Percentiles rank a stretch among this genome's conserved stretches.
phyloP scores from a whole-genome alignment of 768 basidiomycete species.

The Lactarius psammicola region DNA sequence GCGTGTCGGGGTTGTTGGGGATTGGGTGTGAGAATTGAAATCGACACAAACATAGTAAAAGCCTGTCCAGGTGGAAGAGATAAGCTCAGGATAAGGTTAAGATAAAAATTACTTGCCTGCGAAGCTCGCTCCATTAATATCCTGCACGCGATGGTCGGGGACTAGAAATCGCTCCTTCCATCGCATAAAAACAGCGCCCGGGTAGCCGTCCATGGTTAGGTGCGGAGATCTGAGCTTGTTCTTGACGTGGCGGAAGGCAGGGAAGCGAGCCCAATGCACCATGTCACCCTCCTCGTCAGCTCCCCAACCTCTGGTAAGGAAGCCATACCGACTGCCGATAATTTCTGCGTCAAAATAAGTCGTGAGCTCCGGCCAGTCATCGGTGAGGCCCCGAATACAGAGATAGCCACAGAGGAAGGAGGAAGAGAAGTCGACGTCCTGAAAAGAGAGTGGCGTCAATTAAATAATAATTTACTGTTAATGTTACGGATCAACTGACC shows the following conservation, averaged over 20 bases:
- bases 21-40: conserved; percentile 62
- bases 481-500: conserved; percentile 49
- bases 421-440: conserved; percentile 88
- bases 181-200: conserved; percentile 88
- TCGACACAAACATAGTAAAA: conserved; percentile 97
- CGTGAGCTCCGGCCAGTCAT: conserved; percentile 93
- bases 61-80: conserved; percentile 44
- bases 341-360: conserved; percentile 98
- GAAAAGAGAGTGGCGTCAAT: conserved; percentile 24
- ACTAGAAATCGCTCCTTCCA: conserved; percentile 97
- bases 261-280: conserved; percentile 93
- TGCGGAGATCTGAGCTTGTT: conserved; percentile 75
- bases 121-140: conserved; percentile 93
- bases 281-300: conserved; percentile 90
- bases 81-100: conserved; percentile 5
- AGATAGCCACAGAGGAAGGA: conserved; percentile 91
- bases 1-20: conserved; percentile 38
- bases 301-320: conserved; percentile 87
- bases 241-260: conserved; percentile 80
- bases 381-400: conserved; percentile 86
- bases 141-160: conserved; percentile 90
- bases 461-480: neutral
- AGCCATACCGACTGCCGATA: conserved; percentile 87
- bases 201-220: conserved; percentile 75
- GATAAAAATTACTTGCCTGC: conserved; percentile 55